Percentiles rank a stretch among this genome's conserved stretches.
phyloP scores from a whole-genome alignment of 164 flowering plant genomes.

The Euptelea pleiosperma region DNA sequence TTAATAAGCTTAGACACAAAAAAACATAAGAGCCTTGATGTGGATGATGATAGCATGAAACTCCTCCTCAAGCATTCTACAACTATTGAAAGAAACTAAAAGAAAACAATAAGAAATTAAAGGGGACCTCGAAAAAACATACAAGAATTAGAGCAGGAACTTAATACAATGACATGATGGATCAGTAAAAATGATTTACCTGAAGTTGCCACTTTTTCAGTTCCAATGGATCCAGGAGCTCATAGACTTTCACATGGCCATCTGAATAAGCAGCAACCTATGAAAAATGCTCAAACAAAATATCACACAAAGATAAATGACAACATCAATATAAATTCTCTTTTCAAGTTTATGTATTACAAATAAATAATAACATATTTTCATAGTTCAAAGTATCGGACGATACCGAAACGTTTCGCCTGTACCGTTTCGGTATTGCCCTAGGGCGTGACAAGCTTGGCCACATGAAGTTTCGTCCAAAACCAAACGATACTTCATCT shows the following conservation, averaged over 20 bases:
- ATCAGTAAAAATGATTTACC: conserved; percentile 37
- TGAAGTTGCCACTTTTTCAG: conserved; percentile 89
- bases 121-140: neutral
- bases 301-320: neutral
- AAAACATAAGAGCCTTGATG: too few relatives aligned
- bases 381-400: too few relatives aligned
- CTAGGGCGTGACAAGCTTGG: too few relatives aligned
- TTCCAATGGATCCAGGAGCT: conserved; percentile 75
- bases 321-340: neutral
- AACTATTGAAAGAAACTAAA: too few relatives aligned
- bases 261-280: conserved; percentile 83
- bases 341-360: neutral
- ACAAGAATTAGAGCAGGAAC: neutral
- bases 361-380: too few relatives aligned
- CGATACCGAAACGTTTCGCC: too few relatives aligned
- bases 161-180: neutral
- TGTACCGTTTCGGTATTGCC: too few relatives aligned
- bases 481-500: too few relatives aligned
- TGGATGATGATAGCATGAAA: too few relatives aligned
- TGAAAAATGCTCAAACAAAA: neutral
- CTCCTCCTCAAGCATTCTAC: too few relatives aligned
- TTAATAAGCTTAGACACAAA: too few relatives aligned
- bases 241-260: conserved; percentile 77
- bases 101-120: neutral
- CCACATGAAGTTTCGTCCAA: too few relatives aligned